Base-by-base conservation (phyloP, 495 filamentous ascomycete genomes). In the Xylaria cubensis region DNA sequence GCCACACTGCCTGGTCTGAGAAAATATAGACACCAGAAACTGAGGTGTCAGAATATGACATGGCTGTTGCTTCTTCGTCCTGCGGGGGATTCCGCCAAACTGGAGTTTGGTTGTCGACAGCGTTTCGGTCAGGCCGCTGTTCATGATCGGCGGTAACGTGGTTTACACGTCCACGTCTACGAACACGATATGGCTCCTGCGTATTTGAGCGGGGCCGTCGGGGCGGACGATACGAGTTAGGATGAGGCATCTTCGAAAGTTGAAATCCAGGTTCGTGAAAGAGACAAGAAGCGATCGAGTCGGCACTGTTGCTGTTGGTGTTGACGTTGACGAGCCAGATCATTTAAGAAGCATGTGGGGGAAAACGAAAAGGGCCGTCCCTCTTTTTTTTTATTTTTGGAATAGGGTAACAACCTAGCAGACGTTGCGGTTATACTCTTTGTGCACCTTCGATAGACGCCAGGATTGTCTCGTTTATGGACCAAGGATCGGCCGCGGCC, bases 371-470 rank as follows among this genome's bases (percentile, higher is more conserved):
- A 8, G 46, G 64, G 64, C 29, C 4, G n/a, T 9, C 15, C n/a
- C 32, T 24, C 32, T 17, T 24, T 46, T 24, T 44, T 53, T 67
- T 51, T 53, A 53, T 67, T 67, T 67, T 67, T 51, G 42, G 63
- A 48, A 65, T 19, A 48, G 24, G 63, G 63, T 24, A 7, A 53
- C 15, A 51, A 41, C 24, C 44, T 53, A 48, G 19, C 13, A 24
- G 7, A 26, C 63, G 46, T 53, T 53, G 26, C 5, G 21, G 0
- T 64, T 48, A 21, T 67, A 36, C 19, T 19, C 46, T 67, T 34
- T 39, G 44, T 32, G 46, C 46, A 13, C 29, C 29, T 51, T 67
- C n/a, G 32, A 67, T 53, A 53, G 15, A 41, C 64, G 64, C 29
- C 46, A 4, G 64, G 44, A 9, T 65, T 48, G 13, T 32, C 26